These are phyloP conservation scores for Metschnikowia kunwiensis DNA, from an alignment of 805 yeast species.

Conservation along the genomic window DNA sequence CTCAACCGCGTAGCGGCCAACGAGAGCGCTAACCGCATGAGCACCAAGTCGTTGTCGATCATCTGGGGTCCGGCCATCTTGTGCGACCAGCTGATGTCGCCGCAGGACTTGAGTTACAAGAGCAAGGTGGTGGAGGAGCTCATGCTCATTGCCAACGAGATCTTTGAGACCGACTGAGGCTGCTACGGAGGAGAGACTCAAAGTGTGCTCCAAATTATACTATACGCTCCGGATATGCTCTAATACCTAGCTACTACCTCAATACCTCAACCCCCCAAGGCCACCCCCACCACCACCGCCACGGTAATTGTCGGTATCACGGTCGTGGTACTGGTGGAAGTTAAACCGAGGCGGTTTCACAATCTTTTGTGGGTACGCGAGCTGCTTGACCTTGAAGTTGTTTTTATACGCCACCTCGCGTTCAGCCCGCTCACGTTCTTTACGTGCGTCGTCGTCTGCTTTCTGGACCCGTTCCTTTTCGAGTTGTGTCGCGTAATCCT, in stretches of 20 bases:
- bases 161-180: constrained; percentile 39
- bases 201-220: not conserved
- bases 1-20: constrained; percentile 67
- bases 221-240: not conserved
- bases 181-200: not conserved
- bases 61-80: constrained; percentile 95
- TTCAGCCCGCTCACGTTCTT: constrained; percentile 17
- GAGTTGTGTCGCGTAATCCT: constrained; percentile 33
- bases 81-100: constrained; percentile 59
- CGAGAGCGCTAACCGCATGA: constrained; percentile 74
- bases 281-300: constrained; percentile 2
- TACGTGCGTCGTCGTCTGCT: constrained; percentile 15
- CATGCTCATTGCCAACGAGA: constrained; percentile 77
- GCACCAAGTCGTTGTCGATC: constrained; percentile 71
- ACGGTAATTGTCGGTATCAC: constrained; percentile 4
- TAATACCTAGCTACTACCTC: not conserved
- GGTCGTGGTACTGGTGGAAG: constrained; percentile 10
- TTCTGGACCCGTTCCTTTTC: constrained; percentile 21
- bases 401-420: constrained; percentile 25
- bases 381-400: constrained; percentile 27
- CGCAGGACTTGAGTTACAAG: constrained; percentile 72
- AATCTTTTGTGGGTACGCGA: constrained; percentile 24
- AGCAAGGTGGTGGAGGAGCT: constrained; percentile 81
- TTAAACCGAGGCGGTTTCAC: constrained; percentile 38
- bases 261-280: constrained; percentile 15